These are phyloP conservation scores for Fusarium tjaetaba DNA, from an alignment of 2,329 filamentous ascomycete species.

Conservation along the genomic window DNA sequence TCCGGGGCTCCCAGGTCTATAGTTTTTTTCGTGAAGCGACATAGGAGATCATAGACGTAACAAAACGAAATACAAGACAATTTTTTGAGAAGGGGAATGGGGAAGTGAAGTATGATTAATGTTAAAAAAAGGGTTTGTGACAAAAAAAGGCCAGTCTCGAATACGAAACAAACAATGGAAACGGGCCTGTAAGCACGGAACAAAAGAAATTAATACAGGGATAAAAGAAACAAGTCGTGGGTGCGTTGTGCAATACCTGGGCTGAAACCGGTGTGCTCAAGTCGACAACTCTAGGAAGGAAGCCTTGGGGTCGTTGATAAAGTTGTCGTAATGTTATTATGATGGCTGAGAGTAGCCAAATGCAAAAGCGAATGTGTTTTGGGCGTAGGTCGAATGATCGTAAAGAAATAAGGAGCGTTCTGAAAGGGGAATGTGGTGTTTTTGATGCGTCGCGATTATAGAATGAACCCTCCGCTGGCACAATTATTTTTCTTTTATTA, in stretches of 20 bases:
- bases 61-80: constrained; percentile 28
- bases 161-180: constrained; percentile 31
- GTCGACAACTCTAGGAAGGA: constrained; percentile 27
- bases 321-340: constrained; percentile 10
- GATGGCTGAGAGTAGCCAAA: not conserved
- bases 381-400: constrained; percentile 9
- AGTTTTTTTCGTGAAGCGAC: constrained; percentile 39
- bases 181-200: constrained; percentile 37
- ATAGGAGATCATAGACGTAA: constrained; percentile 43
- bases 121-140: constrained; percentile 30
- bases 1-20: constrained; percentile 42
- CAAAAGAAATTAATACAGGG: constrained; percentile 36
- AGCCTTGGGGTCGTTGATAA: constrained; percentile 16
- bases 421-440: constrained; percentile 5
- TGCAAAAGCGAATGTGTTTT: constrained; percentile 16
- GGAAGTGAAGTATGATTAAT: constrained; percentile 32
- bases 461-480: constrained; percentile 14
- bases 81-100: constrained; percentile 20
- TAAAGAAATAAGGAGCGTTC: not conserved
- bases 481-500: constrained; percentile 48
- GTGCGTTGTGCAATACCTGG: constrained; percentile 35
- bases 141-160: constrained; percentile 34
- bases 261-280: constrained; percentile 27
- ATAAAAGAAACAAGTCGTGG: constrained; percentile 36
- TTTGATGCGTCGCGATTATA: constrained; percentile 15